Evolutionary conservation across 257 asterid genomes (phyloP), one percentile per base, ranked within the genome.

Genomic region (Forsythia viridissima): DNA sequence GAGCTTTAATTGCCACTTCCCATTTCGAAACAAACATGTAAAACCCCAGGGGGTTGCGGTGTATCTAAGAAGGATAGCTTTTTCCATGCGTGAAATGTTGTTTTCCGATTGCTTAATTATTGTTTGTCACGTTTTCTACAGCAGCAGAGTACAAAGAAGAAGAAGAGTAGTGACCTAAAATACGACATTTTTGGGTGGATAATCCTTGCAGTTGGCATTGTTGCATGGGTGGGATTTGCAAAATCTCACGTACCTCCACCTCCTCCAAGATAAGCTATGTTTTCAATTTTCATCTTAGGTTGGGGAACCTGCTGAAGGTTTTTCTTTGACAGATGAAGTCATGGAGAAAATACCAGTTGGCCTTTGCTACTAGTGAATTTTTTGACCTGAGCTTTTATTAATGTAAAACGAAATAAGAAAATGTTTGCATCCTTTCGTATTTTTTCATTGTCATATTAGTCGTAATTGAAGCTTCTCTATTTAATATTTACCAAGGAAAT

Each of bases 141-240:
- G 84, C 81, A 78, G 82, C 91, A 91, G 84, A 83, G 90, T 73
- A 9, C 77, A 2, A 86, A 84, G 85, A 90, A 83, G 85, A 71
- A 85, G 81, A 81, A 76, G 73, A 85, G 71, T 75, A 83, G 81
- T 57, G 95, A 90, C 79, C 87, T 87, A 52, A 87, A 76, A 79
- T 92, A 90, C 9, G 91, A 88, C 85, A 74, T 86, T 8, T 76
- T 77, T 48, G 93, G 93, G 65, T 90, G 97, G 97, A 44, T 92
- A 78, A 82, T 90, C 70, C 89, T 92, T 38, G 88, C 87, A 1
- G 91, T 87, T 8, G 93, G 92, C 59, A 80, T 90, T 38, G 70
- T 85, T 16, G 86, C 88, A 34, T 92, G 92, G 92, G 71, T 90
- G 11, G 93, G 91, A 42, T 84, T 87, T 79, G 86, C 89, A 68